A percentile compares a stretch with the other conserved stretches of the same genome.
Evolutionary conservation across 768 basidiomycete species (phyloP).

Genomic region (Amanita polypyramis): DNA sequence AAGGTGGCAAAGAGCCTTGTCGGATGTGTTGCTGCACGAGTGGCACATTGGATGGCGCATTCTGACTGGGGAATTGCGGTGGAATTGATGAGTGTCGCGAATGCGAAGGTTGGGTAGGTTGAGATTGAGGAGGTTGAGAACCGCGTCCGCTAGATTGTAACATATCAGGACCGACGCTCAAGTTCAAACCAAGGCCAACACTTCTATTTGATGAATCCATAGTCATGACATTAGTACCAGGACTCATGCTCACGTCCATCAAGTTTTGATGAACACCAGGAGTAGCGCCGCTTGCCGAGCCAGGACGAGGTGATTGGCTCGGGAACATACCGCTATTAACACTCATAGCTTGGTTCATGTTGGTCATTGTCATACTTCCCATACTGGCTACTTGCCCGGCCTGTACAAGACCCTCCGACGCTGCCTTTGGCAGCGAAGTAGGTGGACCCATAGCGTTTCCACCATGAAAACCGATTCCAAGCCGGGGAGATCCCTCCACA

Average conservation of each 20-base stretch:
- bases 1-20: constrained; percentile 7
- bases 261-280: constrained; percentile 1
- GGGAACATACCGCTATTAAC: constrained; percentile 8
- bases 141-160: constrained; percentile 8
- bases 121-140: constrained; percentile 12
- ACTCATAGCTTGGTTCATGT: constrained; percentile 8
- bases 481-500: constrained; percentile 15
- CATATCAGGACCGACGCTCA: constrained; percentile 15
- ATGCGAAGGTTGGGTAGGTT: constrained; percentile 13
- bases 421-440: constrained; percentile 7
- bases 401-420: constrained; percentile 4
- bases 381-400: constrained; percentile 9
- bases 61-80: constrained; percentile 11
- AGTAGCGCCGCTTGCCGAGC: constrained; percentile 10
- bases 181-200: constrained; percentile 13
- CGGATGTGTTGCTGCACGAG: constrained; percentile 7
- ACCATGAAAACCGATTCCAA: constrained; percentile 5
- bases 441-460: constrained; percentile 15
- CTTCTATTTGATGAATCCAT: constrained; percentile 10
- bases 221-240: not conserved
- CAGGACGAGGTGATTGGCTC: constrained; percentile 8
- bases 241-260: constrained; percentile 4
- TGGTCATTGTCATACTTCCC: constrained; percentile 12
- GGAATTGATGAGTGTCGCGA: constrained; percentile 19
- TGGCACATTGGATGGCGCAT: constrained; percentile 1